These are phyloP conservation scores for Ceratonia siliqua DNA, from an alignment of 306 rosid genomes.

Conservation along the genomic window DNA sequence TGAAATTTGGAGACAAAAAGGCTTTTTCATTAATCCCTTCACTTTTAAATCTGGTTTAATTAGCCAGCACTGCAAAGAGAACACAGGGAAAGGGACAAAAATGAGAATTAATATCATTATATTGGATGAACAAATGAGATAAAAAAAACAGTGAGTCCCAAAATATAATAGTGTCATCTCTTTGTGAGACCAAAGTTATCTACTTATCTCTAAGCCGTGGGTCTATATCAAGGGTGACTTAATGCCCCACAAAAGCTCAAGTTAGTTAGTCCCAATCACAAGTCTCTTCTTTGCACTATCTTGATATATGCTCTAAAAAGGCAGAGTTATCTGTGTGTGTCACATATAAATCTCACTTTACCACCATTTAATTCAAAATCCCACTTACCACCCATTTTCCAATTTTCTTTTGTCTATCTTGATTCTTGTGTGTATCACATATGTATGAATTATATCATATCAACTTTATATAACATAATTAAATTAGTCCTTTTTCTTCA, in stretches of 20 bases:
- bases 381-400: not conserved
- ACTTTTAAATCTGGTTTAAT: not conserved
- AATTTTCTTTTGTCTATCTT: not conserved
- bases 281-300: constrained; percentile 43
- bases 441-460: not conserved
- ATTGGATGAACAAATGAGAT: constrained; percentile 30
- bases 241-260: constrained; percentile 35
- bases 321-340: constrained; percentile 30
- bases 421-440: not conserved
- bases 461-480: constrained; percentile 16
- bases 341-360: constrained; percentile 39
- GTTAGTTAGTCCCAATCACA: constrained; percentile 55
- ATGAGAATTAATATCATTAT: constrained; percentile 19
- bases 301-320: constrained; percentile 23
- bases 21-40: not conserved
- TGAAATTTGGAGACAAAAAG: not conserved
- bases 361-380: constrained; percentile 10
- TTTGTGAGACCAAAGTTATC: constrained; percentile 49
- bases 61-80: not conserved
- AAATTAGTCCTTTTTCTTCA: constrained; percentile 31
- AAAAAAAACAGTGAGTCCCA: not conserved
- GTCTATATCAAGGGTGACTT: constrained; percentile 43
- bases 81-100: not conserved
- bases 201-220: constrained; percentile 41
- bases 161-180: constrained; percentile 38